These are phyloP conservation scores for Trichophyton equinum DNA, from an alignment of 2,329 filamentous ascomycete genomes.

Conservation along the genomic window DNA sequence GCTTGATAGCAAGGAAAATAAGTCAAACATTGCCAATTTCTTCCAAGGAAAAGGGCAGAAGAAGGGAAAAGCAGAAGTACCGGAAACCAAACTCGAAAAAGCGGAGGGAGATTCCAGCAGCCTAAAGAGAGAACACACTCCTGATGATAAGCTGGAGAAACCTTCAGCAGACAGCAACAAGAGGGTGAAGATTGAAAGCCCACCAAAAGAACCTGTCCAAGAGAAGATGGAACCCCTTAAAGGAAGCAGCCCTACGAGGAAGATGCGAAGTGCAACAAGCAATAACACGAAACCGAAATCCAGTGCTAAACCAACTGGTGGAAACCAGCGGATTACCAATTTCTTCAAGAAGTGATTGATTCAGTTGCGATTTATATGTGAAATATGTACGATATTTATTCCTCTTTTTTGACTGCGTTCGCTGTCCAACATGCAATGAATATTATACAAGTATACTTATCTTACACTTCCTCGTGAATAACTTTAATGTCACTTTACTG, in stretches of 20 bases:
- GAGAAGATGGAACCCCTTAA: neutral
- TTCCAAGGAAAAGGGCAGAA: conserved; percentile 43
- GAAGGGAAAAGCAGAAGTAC: conserved; percentile 19
- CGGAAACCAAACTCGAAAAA: conserved; percentile 15
- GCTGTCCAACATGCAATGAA: neutral
- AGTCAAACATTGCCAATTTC: conserved; percentile 87
- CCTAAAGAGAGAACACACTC: conserved; percentile 8
- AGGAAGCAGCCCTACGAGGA: conserved; percentile 22
- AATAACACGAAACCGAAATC: conserved; percentile 34
- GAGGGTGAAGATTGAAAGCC: conserved; percentile 2
- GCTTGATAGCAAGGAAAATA: conserved; percentile 73
- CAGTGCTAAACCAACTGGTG: conserved; percentile 32
- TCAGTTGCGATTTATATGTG: neutral
- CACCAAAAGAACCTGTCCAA: neutral
- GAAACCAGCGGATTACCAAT: conserved; percentile 41
- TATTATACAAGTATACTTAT: neutral
- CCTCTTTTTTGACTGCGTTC: neutral
- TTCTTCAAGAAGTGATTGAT: conserved; percentile 33
- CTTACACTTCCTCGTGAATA: neutral
- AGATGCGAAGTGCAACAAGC: conserved; percentile 45
- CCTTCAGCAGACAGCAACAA: neutral
- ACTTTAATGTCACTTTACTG: neutral
- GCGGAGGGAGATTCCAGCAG: neutral
- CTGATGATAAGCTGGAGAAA: conserved; percentile 28
- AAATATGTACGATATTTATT: neutral